Base-by-base conservation (phyloP, 805 yeast genomes). In the Metschnikowia proteae region DNA sequence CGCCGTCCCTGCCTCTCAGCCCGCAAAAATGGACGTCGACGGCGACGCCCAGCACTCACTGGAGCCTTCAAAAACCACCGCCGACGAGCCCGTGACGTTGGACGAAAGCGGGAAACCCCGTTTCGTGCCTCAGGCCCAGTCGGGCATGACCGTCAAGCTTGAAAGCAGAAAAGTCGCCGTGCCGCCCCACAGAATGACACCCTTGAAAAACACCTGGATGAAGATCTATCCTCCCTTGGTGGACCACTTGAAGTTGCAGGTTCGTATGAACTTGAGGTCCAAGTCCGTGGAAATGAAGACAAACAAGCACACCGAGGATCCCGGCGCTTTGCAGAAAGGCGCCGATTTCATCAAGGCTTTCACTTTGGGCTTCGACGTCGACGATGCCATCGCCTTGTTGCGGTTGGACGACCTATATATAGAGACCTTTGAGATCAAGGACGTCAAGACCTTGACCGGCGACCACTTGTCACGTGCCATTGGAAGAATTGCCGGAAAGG, bases 401-500 rank as follows among this genome's bases (percentile, higher is more conserved):
- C 82, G 99, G 70, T 76, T 94, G 61, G 99, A 94, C 67, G 99
- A 94, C 68, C 79, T 94, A 56, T 94, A 91, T 74, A 91, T 94
- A 56, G 99, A 94, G 70, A 89, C 98, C 4, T 94, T 94, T 64
- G 99, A 94, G 66, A 79, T 94, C 60, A 94, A 94, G 67, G 99
- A 94, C 69, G 97, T 94, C 49, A 95, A 94, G 71, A 92, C 97
- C 4, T 75, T 94, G 58, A 83, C 82, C 28, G 99, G 98, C 27
- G 99, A 94, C 71, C 99, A 94, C 80, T 76, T 94, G 65, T 86
- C 96, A 45, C 85, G 99, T 79, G 99, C 99, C 6, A 94, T 94
- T 66, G 99, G 99, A 63, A 89, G 99, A 79, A 94, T 94, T 69
- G 99, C 99, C 10, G 99, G 99, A 68, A 95, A 94, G 65, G 99